Conservation (phyloP, 805 yeast species). For the Candida sakaeoensis region DNA sequence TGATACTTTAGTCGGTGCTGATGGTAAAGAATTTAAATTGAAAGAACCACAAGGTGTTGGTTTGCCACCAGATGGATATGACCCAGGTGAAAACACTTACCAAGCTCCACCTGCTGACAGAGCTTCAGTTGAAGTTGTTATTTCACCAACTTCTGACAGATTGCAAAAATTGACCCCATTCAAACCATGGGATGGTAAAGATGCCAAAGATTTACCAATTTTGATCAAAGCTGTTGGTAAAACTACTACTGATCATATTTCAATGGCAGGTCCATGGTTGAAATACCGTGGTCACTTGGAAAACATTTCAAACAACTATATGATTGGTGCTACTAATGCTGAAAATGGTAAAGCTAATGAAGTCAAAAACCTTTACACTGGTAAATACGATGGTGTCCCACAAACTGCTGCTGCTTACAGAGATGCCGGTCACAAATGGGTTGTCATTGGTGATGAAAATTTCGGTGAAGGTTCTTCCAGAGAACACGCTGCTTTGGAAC, state of each 20-base stretch:
- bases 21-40: slow-evolving; percentile 88
- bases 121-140: slow-evolving; percentile 64
- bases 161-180: slow-evolving; percentile 91
- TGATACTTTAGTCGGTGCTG: slow-evolving; percentile 76
- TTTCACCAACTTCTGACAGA: slow-evolving; percentile 92
- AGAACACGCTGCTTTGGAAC: slow-evolving; percentile 99
- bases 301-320: slow-evolving; percentile 97
- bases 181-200: slow-evolving; percentile 96
- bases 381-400: slow-evolving; percentile 93
- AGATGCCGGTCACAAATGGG: slow-evolving; percentile 90
- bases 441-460: slow-evolving; percentile 97
- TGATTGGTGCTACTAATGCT: slow-evolving; percentile 98
- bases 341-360: slow-evolving; percentile 93
- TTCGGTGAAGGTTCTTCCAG: slow-evolving; percentile 99
- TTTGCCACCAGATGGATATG: slow-evolving; percentile 87
- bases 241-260: slow-evolving; percentile 98
- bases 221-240: slow-evolving; percentile 95
- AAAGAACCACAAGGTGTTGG: slow-evolving; percentile 87
- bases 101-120: slow-evolving; percentile 96
- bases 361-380: slow-evolving; percentile 86
- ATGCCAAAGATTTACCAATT: slow-evolving; percentile 83
- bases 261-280: slow-evolving; percentile 99
- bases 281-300: slow-evolving; percentile 99
- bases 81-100: slow-evolving; percentile 90
- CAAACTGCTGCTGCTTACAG: slow-evolving; percentile 94